Conservation (phyloP, 768 basidiomycete genomes). For the Mycena vitilis region DNA sequence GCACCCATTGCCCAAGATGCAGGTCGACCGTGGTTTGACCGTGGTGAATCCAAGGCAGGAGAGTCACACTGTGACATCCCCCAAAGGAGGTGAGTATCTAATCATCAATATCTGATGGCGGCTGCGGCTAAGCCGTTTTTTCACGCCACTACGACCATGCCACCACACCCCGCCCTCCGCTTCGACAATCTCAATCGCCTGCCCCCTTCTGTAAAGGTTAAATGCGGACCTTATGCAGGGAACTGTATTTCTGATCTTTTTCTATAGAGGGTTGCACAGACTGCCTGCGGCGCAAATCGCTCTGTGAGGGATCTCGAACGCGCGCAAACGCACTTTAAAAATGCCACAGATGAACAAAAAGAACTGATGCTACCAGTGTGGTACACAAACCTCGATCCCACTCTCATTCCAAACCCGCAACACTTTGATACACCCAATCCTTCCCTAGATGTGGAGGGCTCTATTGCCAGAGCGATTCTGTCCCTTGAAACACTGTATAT, state of each 20-base stretch:
- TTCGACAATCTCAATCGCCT: not conserved
- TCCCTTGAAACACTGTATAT: not conserved
- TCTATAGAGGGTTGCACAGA: not conserved
- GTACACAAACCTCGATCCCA: not conserved
- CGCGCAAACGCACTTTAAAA: not conserved
- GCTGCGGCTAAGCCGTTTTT: too few relatives aligned
- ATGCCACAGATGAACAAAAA: not conserved
- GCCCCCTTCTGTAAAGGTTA: not conserved
- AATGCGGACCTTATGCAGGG: not conserved
- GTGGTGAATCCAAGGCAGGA: too few relatives aligned
- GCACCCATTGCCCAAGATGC: too few relatives aligned
- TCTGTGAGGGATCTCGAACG: not conserved
- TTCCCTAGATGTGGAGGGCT: not conserved
- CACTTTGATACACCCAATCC: not conserved
- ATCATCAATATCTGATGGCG: too few relatives aligned
- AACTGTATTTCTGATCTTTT: not conserved
- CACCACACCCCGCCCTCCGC: not conserved
- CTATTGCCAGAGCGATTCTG: not conserved
- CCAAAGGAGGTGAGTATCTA: too few relatives aligned
- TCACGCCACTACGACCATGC: slow-evolving; percentile 1
- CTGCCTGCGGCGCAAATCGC: not conserved
- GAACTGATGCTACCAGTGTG: not conserved
- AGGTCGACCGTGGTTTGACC: too few relatives aligned
- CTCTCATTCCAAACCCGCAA: not conserved
- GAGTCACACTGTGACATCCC: too few relatives aligned